A percentile compares a stretch with the other conserved stretches of the same genome.
Evolutionary conservation across 148 eudicot genomes (phyloP).

Genomic region (Chenopodium suecicum): DNA sequence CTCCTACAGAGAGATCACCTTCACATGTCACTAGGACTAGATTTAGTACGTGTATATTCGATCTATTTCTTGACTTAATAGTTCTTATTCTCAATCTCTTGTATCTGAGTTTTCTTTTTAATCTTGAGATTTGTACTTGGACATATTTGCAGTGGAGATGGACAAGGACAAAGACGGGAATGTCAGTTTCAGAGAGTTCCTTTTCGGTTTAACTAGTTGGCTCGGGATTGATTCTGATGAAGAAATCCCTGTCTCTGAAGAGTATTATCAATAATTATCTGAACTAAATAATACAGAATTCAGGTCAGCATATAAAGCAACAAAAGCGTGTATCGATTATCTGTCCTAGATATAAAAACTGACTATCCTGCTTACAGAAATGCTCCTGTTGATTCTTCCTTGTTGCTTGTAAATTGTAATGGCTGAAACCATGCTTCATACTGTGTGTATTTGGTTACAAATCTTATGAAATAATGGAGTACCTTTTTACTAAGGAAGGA

Average conservation of each 20-base stretch:
- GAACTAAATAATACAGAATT: slow-evolving; percentile 1
- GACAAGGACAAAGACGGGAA: slow-evolving; percentile 63
- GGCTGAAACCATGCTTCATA: neutral
- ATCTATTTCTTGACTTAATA: neutral
- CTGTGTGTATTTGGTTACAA: neutral
- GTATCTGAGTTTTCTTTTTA: neutral
- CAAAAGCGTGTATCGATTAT: neutral
- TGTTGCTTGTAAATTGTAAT: neutral
- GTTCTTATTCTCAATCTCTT: neutral
- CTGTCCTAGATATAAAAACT: neutral
- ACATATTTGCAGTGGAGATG: slow-evolving; percentile 63
- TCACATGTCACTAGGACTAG: slow-evolving; percentile 42
- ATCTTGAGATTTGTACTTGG: neutral
- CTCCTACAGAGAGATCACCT: slow-evolving; percentile 57
- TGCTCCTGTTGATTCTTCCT: neutral
- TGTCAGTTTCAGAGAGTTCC: slow-evolving; percentile 63
- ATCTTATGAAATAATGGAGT: neutral
- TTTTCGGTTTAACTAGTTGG: slow-evolving; percentile 54
- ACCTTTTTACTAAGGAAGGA: neutral
- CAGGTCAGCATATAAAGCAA: slow-evolving; percentile 15
- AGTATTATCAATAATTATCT: neutral
- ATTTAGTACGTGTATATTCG: slow-evolving; percentile 38
- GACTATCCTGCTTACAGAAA: neutral
- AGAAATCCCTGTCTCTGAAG: slow-evolving; percentile 32
- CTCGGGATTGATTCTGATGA: slow-evolving; percentile 56